Conservation (phyloP, 805 yeast genomes). For the Candida patagonica region DNA sequence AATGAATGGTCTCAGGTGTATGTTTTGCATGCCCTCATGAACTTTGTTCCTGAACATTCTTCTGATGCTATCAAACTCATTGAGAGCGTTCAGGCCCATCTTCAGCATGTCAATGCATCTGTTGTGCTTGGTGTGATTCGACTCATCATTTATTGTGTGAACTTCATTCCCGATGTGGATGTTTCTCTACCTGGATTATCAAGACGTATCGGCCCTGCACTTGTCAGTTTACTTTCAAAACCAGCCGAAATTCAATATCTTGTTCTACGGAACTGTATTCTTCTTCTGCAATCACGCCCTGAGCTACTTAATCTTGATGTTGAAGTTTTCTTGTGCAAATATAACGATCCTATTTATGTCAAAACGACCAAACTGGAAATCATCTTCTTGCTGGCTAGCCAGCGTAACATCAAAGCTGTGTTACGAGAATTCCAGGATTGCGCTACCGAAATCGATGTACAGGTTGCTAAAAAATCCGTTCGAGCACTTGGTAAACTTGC, state of each 20-base stretch:
- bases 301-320: constrained; percentile 56
- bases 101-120: constrained; percentile 73
- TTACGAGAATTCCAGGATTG: constrained; percentile 73
- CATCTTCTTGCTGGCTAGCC: constrained; percentile 67
- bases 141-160: constrained; percentile 59
- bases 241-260: constrained; percentile 80
- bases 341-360: constrained; percentile 78
- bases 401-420: constrained; percentile 48
- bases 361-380: constrained; percentile 87
- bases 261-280: constrained; percentile 68
- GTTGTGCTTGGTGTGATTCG: constrained; percentile 73
- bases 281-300: constrained; percentile 59
- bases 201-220: constrained; percentile 54
- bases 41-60: constrained; percentile 62
- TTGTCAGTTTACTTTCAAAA: constrained; percentile 59
- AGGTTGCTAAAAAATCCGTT: constrained; percentile 80
- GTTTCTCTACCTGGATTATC: constrained; percentile 47
- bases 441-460: constrained; percentile 77
- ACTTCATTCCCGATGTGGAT: constrained; percentile 54
- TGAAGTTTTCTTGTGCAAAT: constrained; percentile 72
- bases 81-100: constrained; percentile 54
- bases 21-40: constrained; percentile 53
- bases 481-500: constrained; percentile 87
- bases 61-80: constrained; percentile 58
- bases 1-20: constrained; percentile 65